These are phyloP conservation scores for Mrakia gelida DNA, from an alignment of 768 basidiomycete species.

Conservation along the genomic window DNA sequence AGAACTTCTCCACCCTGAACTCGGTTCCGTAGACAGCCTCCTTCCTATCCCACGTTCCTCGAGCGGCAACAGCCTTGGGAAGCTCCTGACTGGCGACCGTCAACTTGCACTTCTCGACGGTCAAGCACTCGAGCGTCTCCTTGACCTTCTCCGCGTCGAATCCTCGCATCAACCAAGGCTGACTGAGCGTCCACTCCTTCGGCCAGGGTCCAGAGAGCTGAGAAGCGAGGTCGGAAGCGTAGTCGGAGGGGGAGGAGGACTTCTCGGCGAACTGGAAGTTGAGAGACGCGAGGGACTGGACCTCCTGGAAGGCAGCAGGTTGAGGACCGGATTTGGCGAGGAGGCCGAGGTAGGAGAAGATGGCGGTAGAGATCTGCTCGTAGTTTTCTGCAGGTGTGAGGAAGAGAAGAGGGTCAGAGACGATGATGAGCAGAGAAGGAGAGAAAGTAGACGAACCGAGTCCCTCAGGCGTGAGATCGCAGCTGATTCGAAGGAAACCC, in stretches of 20 bases:
- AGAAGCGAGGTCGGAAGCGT: constrained; percentile 70
- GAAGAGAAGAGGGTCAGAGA: neutral
- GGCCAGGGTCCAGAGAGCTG: constrained; percentile 68
- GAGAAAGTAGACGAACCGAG: constrained; percentile 57
- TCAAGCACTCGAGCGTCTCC: constrained; percentile 12
- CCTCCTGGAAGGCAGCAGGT: constrained; percentile 64
- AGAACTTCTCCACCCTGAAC: constrained; percentile 58
- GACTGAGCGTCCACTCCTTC: constrained; percentile 67
- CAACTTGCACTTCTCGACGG: constrained; percentile 63
- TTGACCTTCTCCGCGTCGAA: constrained; percentile 56
- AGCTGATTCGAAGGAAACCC: constrained; percentile 78
- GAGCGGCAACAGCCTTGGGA: constrained; percentile 52
- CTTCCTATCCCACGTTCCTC: constrained; percentile 45
- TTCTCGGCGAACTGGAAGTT: constrained; percentile 87
- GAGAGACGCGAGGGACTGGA: constrained; percentile 55
- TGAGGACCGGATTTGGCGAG: constrained; percentile 44
- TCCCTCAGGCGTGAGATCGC: constrained; percentile 76
- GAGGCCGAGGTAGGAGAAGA: constrained; percentile 66
- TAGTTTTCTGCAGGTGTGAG: constrained; percentile 59
- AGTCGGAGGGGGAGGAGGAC: constrained; percentile 62
- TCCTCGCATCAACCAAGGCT: constrained; percentile 64
- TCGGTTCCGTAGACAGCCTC: constrained; percentile 93
- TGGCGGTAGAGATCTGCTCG: constrained; percentile 60
- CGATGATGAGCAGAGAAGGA: neutral
- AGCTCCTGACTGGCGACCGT: constrained; percentile 75